A percentile compares a stretch with the other conserved stretches of the same genome.
Conservation (phyloP, 805 yeast genomes). For the Monosporozyma solicola region DNA sequence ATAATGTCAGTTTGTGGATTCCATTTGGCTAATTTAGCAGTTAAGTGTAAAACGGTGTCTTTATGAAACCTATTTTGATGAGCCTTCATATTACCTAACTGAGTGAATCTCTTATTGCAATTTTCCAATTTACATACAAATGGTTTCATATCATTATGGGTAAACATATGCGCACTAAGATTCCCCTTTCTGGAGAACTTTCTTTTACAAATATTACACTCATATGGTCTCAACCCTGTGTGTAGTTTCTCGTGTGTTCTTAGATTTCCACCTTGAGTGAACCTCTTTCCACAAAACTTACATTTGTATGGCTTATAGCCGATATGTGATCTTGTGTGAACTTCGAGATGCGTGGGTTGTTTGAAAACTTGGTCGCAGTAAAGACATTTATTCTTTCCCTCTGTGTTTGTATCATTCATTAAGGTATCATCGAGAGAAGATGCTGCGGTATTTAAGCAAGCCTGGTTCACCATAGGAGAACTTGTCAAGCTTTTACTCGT, state of each 20-base stretch:
- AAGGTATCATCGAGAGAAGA: background rate
- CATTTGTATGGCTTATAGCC: conserved; percentile 82
- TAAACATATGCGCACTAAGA: conserved; percentile 75
- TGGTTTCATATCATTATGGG: conserved; percentile 74
- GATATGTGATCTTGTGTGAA: conserved; percentile 79
- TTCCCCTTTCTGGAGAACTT: conserved; percentile 87
- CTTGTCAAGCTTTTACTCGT: background rate
- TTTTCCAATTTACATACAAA: conserved; percentile 69
- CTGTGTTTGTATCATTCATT: background rate
- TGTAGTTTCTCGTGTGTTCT: conserved; percentile 79
- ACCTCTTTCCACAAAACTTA: conserved; percentile 65
- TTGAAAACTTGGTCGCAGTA: conserved; percentile 75
- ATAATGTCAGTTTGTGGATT: conserved; percentile 48
- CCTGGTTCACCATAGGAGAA: background rate
- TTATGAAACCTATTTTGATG: conserved; percentile 88
- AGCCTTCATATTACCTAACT: conserved; percentile 85
- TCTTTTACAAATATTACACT: conserved; percentile 66
- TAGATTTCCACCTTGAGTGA: conserved; percentile 86
- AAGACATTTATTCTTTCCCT: conserved; percentile 41
- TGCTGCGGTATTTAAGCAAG: background rate
- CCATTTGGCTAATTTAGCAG: conserved; percentile 56
- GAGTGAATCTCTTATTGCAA: conserved; percentile 81
- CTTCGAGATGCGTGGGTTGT: conserved; percentile 87
- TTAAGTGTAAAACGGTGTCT: conserved; percentile 56
- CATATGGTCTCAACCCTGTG: conserved; percentile 87